Evolutionary conservation across 768 basidiomycete genomes (phyloP), one percentile per base, ranked within the genome.

Genomic region (Amanita molliuscula): DNA sequence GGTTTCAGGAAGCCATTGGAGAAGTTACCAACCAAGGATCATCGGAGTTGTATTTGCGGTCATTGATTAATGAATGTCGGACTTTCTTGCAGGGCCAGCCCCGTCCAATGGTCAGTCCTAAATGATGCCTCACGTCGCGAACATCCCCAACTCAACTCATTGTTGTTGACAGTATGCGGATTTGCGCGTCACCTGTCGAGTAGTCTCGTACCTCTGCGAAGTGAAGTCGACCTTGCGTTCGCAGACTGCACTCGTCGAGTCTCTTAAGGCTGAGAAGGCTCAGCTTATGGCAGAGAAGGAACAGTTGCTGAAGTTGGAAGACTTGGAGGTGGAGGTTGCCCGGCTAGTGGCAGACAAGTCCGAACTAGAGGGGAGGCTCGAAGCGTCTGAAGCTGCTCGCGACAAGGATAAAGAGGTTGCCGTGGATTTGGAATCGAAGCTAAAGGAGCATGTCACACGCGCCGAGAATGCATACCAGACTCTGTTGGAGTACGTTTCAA

Each of bases 21-120:
- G 67, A 66, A 15, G 70, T 84, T 47, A 73, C 79, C 37, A 73
- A 75, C 48, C 68, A 72, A 50, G 83, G 83, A 1, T 77, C 72
- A 0, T 72, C 77, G 3, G 73, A 81, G 58, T 56, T 69, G 20
- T 64, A 68, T 41, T 64, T 78, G 34, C 73, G 75, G 21, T 61
- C 73, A 51, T 62, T 80, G 28, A 77, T 81, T 48, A 68, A 72
- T 8, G 76, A 80, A 16, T 68, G 72, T 46, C 70, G 65, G 52
- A 57, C 67, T 1, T 82, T 79, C 54, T 65, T 81, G 51, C 62
- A 67, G 31, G 61, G 59, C 0, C 70, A 72, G 52, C 71, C 75
- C 18, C 69, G 71, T n/a, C 65, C 67, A 53, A 60, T 71, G 66
- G 80, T 79, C 41, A 48, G 66, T 53, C 49, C 47, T 44, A 21